Base-by-base conservation (phyloP, 352 stramenopile species). In the Pythium brassicae region DNA sequence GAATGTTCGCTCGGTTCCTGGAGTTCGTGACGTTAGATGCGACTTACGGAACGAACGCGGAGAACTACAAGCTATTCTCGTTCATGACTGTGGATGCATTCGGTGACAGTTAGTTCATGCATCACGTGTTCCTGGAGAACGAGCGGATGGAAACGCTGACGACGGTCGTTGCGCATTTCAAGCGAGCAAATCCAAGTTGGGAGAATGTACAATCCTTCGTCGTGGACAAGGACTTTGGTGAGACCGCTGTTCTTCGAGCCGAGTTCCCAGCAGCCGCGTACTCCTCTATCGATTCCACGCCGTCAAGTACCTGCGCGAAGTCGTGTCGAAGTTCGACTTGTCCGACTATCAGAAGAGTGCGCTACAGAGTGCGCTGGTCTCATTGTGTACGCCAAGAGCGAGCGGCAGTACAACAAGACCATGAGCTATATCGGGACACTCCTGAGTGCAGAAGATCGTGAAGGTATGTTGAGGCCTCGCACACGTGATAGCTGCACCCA, bases 171-270 rank as follows among this genome's bases (percentile, higher is more conserved):
- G 35, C 9, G 8, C 35, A 40, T 3, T 61, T 68, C 45, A 66
- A 68, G 32, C 26, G 58, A 32, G 50, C 44, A 25, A 63, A 65
- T 44, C 44, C 51, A 15, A 37, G 35, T 5, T 67, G 55, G 55
- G 11, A 2, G 20, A 23, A 32, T 6, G 60, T 34, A 15, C 5
- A 51, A 23, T 55, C 44, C 5, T 19, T 66, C 34, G 39, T 68
- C 6, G 62, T 68, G 4, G 59, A 65, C 46, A 65, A 71, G 50
- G 59, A 68, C 43, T 71, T 61, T 26, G 53, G 57, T 3, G 55
- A 71, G 32, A 65, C 51, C 51, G 8, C 32, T 1, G 47, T 61
- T 1, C 35, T 71, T 12, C 15, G 65, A 34, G 12, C 32, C 12
- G 42, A 20, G 7, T 66, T 71, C n/a, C 49, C 58, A 0, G 25